Conservation (phyloP, 345 rosid species). For the Populus tremula region DNA sequence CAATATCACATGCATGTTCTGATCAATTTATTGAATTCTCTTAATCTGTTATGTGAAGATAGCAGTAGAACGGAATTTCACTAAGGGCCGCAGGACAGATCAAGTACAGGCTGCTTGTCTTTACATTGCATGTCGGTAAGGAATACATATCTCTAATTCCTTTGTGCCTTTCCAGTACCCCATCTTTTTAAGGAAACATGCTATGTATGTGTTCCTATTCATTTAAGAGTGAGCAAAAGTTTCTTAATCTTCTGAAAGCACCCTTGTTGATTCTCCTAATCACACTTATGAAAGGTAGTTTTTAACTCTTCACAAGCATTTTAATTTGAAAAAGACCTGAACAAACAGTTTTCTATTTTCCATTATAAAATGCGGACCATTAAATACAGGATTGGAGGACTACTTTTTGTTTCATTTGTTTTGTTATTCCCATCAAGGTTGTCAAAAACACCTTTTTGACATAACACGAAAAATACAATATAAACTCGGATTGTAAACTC, state of each 20-base stretch:
- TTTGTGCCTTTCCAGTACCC: neutral
- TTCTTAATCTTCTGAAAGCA: neutral
- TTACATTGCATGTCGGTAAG: constrained; percentile 89
- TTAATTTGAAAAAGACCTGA: neutral
- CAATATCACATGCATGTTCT: constrained; percentile 1
- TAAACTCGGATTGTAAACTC: too few relatives aligned
- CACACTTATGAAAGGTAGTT: neutral
- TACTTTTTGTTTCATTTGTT: neutral
- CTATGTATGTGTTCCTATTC: neutral
- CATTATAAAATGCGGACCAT: neutral
- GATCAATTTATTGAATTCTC: neutral
- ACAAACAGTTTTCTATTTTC: neutral
- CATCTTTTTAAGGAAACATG: neutral
- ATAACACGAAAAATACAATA: too few relatives aligned
- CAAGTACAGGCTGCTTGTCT: constrained; percentile 83
- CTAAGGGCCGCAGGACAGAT: constrained; percentile 78
- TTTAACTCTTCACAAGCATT: neutral
- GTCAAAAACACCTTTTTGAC: too few relatives aligned
- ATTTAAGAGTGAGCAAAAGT: neutral
- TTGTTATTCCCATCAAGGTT: neutral
- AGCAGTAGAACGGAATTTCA: constrained; percentile 74
- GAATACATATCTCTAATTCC: neutral
- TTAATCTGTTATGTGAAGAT: constrained; percentile 42
- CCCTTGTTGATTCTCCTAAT: neutral
- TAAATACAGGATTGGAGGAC: neutral